These are phyloP conservation scores for Danielia reshetovae DNA, from an alignment of 805 yeast genomes.

Conservation along the genomic window DNA sequence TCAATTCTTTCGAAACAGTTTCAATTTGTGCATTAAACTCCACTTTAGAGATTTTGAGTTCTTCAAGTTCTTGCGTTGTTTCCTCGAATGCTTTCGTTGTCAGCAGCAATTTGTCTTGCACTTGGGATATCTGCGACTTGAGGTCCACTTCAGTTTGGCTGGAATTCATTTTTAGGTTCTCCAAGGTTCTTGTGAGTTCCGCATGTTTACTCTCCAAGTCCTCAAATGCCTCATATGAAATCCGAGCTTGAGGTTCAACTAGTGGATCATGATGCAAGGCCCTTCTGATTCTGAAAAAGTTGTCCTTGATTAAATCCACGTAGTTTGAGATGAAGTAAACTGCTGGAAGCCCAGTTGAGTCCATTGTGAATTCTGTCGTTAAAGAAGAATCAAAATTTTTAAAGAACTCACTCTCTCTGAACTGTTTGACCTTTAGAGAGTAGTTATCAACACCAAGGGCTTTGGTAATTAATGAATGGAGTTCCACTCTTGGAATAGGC, in stretches of 20 bases:
- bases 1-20: constrained; percentile 18
- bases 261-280: constrained; percentile 74
- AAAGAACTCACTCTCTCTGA: constrained; percentile 57
- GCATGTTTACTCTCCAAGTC: constrained; percentile 38
- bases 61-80: constrained; percentile 15
- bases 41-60: constrained; percentile 19
- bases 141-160: constrained; percentile 17
- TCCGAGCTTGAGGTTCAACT: constrained; percentile 61
- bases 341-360: constrained; percentile 83
- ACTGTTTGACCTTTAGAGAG: constrained; percentile 64
- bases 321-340: constrained; percentile 68
- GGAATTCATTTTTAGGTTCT: constrained; percentile 18
- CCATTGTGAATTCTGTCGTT: constrained; percentile 37
- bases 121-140: constrained; percentile 14
- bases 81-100: constrained; percentile 17
- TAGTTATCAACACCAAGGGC: constrained; percentile 82
- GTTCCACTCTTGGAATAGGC: constrained; percentile 55
- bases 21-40: constrained; percentile 18
- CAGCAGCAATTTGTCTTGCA: constrained; percentile 15
- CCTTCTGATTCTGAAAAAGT: constrained; percentile 59
- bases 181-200: constrained; percentile 21
- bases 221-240: constrained; percentile 60
- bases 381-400: constrained; percentile 44
- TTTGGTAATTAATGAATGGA: constrained; percentile 59
- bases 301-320: constrained; percentile 64